These are phyloP conservation scores for Flaveria linearis DNA, from an alignment of 129 eudicot species.

Conservation along the genomic window DNA sequence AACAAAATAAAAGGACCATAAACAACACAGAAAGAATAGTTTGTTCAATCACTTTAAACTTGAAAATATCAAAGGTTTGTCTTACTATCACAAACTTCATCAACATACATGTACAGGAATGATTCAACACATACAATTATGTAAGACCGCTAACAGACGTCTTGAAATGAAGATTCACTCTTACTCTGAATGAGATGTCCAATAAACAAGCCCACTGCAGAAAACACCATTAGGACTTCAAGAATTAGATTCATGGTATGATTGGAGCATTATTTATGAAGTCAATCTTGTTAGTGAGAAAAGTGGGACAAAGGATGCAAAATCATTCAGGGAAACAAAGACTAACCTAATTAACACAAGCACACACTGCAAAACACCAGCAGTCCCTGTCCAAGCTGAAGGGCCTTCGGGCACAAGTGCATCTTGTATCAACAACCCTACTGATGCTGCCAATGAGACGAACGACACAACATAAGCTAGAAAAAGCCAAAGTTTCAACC, in stretches of 20 bases:
- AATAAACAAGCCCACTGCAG: constrained; percentile 74
- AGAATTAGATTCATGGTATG: not conserved
- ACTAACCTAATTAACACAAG: constrained; percentile 79
- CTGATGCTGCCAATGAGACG: constrained; percentile 95
- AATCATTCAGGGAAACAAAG: not conserved
- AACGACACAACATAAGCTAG: constrained; percentile 92
- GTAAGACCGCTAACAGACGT: constrained; percentile 16
- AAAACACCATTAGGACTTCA: not conserved
- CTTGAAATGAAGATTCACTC: constrained; percentile 21
- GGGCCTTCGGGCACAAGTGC: constrained; percentile 79
- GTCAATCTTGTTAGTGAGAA: not conserved
- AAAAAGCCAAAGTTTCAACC: constrained; percentile 98
- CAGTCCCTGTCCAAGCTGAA: constrained; percentile 94
- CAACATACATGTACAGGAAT: constrained; percentile 33
- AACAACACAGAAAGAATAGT: not conserved
- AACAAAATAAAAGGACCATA: constrained; percentile 9
- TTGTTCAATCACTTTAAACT: constrained; percentile 21
- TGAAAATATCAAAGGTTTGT: constrained; percentile 12
- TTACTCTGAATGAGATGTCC: constrained; percentile 65
- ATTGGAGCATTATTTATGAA: not conserved
- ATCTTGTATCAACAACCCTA: constrained; percentile 90
- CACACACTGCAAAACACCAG: constrained; percentile 96
- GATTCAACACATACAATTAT: constrained; percentile 1
- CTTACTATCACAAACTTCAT: constrained; percentile 20
- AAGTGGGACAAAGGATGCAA: not conserved